Base-by-base conservation (phyloP, 2,329 filamentous ascomycete species). In the Pseudogymnoascus sp. region DNA sequence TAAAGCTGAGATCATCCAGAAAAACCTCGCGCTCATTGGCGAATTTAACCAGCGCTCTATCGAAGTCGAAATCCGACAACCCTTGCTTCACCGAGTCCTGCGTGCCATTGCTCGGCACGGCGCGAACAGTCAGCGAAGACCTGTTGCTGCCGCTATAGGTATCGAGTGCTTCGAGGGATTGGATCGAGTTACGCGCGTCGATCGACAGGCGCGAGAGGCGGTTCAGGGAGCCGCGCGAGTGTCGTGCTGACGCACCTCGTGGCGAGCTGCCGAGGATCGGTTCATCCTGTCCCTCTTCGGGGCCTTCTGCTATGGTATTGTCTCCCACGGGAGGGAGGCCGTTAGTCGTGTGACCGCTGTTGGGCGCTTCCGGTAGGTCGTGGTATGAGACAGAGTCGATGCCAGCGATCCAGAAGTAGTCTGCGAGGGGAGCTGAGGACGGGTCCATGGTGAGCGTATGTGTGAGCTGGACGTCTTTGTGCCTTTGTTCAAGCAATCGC, bases 21-120 rank as follows among this genome's bases (percentile, higher is more conserved):
- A 99, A 99, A 63, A 87, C 88, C 69, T 99, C 94, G 66, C 94
- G 83, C 77, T 97, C 93, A n/a, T 87, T 88, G 50, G 94, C 92
- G 73, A 99, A 99, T 76, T 97, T 97, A 70, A 92, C 78, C 67
- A 99, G 80, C 26, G 94, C 93, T 71, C 89, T 87, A 72, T 97
- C 94, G 70, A 99, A 99, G 74, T 97, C 94, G 70, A 90, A 91
- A 71, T 96, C 91, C 62, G 75, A 76, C 64, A 82, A 74, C 15
- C 65, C 65, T 44, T 65, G 47, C 21, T 60, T 47, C 9, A 59
- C 59, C 61, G 63, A 66, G 17, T 66, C 57, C 11, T 50, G 26
- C 8, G 31, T 26, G 11, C 62, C 66, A 65, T 69, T 69, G 21
- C 64, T 70, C 33, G 68, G 67, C 41, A 67, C 65, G n/a, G 81